Percentiles rank a stretch among this genome's conserved stretches.
Evolutionary conservation across 2,329 filamentous ascomycete genomes (phyloP).

Genomic region (Reticulascus tulasneorum): DNA sequence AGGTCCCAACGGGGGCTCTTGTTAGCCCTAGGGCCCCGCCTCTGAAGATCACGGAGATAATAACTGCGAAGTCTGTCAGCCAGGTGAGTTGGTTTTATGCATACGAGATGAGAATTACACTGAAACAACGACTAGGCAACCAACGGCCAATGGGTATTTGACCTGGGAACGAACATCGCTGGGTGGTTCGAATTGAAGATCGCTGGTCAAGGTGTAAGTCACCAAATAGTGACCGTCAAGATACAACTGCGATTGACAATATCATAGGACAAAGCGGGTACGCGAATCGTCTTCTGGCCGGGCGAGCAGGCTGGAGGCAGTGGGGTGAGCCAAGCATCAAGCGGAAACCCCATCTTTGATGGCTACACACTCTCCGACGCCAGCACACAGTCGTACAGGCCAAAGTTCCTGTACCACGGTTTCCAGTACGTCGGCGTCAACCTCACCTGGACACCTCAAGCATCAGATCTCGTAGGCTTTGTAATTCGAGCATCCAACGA

Average conservation of each 20-base stretch:
- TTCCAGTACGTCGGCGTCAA: conserved; percentile 11
- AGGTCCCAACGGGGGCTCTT: conserved; percentile 3
- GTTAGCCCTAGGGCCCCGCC: conserved; percentile 5
- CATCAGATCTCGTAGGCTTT: conserved; percentile 2
- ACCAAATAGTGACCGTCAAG: too few species aligned
- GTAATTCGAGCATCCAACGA: conserved; percentile 10
- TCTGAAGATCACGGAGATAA: conserved; percentile 6
- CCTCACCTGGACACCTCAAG: conserved; percentile 7
- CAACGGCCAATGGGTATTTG: conserved; percentile 9
- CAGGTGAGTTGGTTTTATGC: not conserved
- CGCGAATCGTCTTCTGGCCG: conserved; percentile 8
- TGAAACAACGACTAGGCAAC: not conserved
- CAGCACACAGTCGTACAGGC: conserved; percentile 1
- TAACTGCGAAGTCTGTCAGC: not conserved
- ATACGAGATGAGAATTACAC: not conserved
- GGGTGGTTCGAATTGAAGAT: conserved; percentile 7
- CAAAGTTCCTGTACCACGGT: conserved; percentile 9
- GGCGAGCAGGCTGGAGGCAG: conserved; percentile 1
- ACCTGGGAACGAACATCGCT: conserved; percentile 10
- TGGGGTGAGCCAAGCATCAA: conserved; percentile 3
- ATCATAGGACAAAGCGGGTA: conserved; percentile 5
- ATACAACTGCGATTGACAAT: too few species aligned
- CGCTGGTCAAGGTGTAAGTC: conserved; percentile 2
- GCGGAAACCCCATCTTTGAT: conserved; percentile 9
- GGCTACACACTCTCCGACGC: conserved; percentile 6